phyloP scores from a whole-genome alignment of 192 early-diverging fungal genomes.

The Borealophlyctis nickersoniae region DNA sequence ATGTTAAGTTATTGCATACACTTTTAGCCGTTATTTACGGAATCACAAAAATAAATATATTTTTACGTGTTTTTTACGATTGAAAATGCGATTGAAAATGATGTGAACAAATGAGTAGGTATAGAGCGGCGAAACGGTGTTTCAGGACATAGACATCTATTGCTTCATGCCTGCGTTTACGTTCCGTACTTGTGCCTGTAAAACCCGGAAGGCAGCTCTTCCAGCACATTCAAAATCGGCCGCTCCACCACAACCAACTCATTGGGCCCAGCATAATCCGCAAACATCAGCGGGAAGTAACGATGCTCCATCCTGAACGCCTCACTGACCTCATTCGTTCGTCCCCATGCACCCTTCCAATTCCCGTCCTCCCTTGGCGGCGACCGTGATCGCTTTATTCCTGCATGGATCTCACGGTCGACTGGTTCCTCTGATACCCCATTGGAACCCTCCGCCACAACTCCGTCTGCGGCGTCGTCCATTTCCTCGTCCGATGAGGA shows the following conservation, averaged over 20 bases:
- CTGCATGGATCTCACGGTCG: conserved; percentile 4
- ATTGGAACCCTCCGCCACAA: too few species aligned
- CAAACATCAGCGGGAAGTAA: conserved; percentile 81
- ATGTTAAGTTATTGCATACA: too few species aligned
- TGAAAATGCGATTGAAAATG: too few species aligned
- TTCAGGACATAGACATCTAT: too few species aligned
- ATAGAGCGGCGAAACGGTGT: too few species aligned
- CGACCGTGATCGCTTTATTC: conserved; percentile 20
- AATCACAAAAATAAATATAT: too few species aligned
- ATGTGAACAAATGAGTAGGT: too few species aligned
- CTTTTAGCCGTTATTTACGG: too few species aligned
- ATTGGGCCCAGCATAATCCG: conserved; percentile 66
- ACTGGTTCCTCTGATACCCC: too few species aligned
- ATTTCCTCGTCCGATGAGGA: conserved; percentile 35
- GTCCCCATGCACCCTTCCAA: not conserved
- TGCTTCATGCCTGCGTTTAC: conserved; percentile 33
- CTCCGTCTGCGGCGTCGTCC: conserved; percentile 37
- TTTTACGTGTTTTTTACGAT: too few species aligned
- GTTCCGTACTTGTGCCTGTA: conserved; percentile 83
- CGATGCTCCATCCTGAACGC: conserved; percentile 68
- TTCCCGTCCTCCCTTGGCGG: conserved; percentile 14
- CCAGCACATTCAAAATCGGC: conserved; percentile 75
- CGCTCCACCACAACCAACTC: conserved; percentile 87
- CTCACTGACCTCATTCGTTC: not conserved
- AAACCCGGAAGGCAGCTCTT: conserved; percentile 74